Base-by-base conservation (phyloP, 106 monocot genomes). In the Apostasia shenzhenica region DNA sequence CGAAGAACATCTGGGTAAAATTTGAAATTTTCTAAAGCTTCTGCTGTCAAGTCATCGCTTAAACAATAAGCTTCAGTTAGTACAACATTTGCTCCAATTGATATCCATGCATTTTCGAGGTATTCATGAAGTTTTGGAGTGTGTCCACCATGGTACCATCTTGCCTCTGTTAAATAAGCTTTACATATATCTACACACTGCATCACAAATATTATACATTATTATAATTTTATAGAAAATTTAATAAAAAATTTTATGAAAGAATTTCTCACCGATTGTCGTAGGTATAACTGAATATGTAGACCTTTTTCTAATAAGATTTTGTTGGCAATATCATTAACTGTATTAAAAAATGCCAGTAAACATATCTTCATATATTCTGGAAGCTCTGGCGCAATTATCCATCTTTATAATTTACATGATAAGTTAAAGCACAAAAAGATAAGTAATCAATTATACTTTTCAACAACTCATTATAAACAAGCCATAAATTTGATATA, bases 151-250 rank as follows among this genome's bases (percentile, higher is more conserved):
- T 63, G 5, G n/a, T 59, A 69, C 79, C 79, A 79, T n/a, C 55
- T 63, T 7, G 79, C 73, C 48, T 73, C 79, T 40, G 63, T 14
- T 63, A 79, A 59, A 37, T 10, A 56, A n/a, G 73, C 5, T 43
- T 73, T 68, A 42, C 73, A 79, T 52, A 81, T 11, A 60, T 72
- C 44, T 39, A 41, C 57, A 71, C 78, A 78, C 78, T 78, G 65
- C 7, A 59, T 51, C 0, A 45, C 37, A 60, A 40, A 6, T 26
- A 41, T 42, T 11, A 14, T 49, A 42, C 0, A 42, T 55, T 58
- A 41, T 2, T 56, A 66, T 37, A 2, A 7, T 10, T 26, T 14
- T 6, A 6, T 1, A 38, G 5, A 13, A n/a, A 50, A 3, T 14
- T 51, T 1, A 59, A n/a, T 12, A 3, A 2, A 3, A 12, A 6